phyloP scores from a whole-genome alignment of 106 monocot species.

The Phalaenopsis aphrodite region DNA sequence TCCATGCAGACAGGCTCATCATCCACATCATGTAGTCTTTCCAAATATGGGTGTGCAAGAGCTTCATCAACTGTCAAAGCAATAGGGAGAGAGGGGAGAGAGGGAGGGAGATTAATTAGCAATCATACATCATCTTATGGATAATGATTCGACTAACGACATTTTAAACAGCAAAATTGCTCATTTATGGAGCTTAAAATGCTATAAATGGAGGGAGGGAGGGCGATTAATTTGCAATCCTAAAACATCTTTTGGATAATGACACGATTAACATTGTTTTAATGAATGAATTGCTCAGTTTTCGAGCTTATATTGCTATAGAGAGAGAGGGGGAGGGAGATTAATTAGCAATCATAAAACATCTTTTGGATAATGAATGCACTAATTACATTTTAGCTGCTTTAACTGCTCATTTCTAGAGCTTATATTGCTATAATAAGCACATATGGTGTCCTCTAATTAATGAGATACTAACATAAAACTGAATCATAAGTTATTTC shows the following conservation, averaged over 20 bases:
- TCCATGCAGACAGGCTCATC: conserved; percentile 84
- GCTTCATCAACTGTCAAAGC: conserved; percentile 75
- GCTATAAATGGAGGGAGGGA: too few species aligned
- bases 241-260: not conserved
- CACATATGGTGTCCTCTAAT: too few species aligned
- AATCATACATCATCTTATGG: not conserved
- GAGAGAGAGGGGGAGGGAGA: not conserved
- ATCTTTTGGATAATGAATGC: not conserved
- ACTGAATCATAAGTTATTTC: too few species aligned
- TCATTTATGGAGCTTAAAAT: too few species aligned
- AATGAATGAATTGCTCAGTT: too few species aligned
- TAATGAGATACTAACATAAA: too few species aligned
- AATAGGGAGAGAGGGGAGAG: not conserved
- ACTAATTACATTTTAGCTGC: too few species aligned
- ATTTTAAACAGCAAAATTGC: too few species aligned
- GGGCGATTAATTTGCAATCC: not conserved
- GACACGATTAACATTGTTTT: too few species aligned
- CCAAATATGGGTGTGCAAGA: conserved; percentile 86
- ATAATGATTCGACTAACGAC: not conserved
- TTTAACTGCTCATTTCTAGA: too few species aligned
- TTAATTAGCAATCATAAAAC: not conserved
- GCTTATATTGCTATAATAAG: too few species aligned
- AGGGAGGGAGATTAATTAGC: not conserved
- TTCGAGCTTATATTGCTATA: not conserved
- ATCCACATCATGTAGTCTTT: conserved; percentile 69